Base-by-base conservation (phyloP, 305 asterid genomes). In the Fraxinus angustifolia region DNA sequence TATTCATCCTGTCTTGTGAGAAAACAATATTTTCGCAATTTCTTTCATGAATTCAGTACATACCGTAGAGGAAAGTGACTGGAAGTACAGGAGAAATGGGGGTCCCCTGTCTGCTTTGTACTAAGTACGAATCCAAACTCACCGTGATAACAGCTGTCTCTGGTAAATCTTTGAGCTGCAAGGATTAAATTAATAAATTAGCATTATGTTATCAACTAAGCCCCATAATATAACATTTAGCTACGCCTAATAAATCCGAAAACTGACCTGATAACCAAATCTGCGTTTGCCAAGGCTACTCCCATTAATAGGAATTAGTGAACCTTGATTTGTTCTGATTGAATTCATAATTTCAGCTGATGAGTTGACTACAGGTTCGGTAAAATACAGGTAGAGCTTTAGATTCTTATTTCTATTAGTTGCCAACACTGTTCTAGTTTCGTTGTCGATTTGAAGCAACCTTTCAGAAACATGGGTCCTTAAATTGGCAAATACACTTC, bases 11-110 rank as follows among this genome's bases (percentile, higher is more conserved):
- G 31, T 8, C 34, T 62, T 62, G 72, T 26, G 34, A 26, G 72
- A 65, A 65, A 65, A 65, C n/a, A 8, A 11, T 65, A 8, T 26
- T 65, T 65, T 65, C 2, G 14, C 35, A 65, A 65, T 10, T 65
- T 65, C 17, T 65, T 65, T 3, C 75, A 14, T 17, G 21, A 14
- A 70, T 31, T 31, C 23, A 14, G 45, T 78, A 73, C 90, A 76
- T 90, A 96, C 99, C 99, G n/a, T 91, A 96, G 80, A 96, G 96
- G 82, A 96, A 96, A 33, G 97, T 88, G 53, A 94, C 88, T 1
- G 97, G 98, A 81, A 91, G 77, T 8, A 93, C 90, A 12, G 97
- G 89, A 87, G 97, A 85, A 88, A 96, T 91, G 1, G 97, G 87
- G 48, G 95, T 94, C 82, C 97, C 95, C 78, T 93, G 97, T 89